Base-by-base conservation (phyloP, 306 rosid genomes). In the Acacia confusa region DNA sequence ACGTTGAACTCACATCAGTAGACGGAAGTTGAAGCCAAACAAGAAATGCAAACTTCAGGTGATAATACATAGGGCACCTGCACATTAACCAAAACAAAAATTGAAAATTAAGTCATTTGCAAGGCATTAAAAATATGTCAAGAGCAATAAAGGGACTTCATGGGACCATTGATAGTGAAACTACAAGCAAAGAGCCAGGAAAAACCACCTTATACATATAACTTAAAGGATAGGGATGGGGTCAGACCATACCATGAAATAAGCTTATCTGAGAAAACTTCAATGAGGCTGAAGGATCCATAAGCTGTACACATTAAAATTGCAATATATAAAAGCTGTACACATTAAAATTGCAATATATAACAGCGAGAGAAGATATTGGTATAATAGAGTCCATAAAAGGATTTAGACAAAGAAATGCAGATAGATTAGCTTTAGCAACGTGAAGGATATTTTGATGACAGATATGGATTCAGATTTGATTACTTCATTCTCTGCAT, bases 1-100 rank as follows among this genome's bases (percentile, higher is more conserved):
- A 53, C 15, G 72, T 78, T 14, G 43, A 79, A 88, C 97, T 88
- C 86, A 93, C 99, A 90, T 84, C 77, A 38, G 85, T 82, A 44
- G 92, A 57, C 34, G 99, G 99, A 86, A 95, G 97, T 86, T 95
- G 99, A 82, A 95, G 97, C 99, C 99, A 95, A 72, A 95, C 97
- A 85, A 95, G 97, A 89, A 95, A 95, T 58, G 95, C 97, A 75
- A 92, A 93, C 88, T 95, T 93, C 85, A 91, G 13, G 79, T 91
- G 99, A 81, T 95, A 95, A 89, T 95, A 95, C 86, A 93, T 76
- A 57, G 99, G 99, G 86, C 82, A 80, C 99, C 99, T 93, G 89
- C 78, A 72, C 53, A 68, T 17, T 36, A 69, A 81, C 41, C 57
- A 43, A 38, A 75, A 75, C 2, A 40, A 5, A 38, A 32, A 34